Evolutionary conservation across 2,329 filamentous ascomycete species (phyloP).

Genomic region (Colletotrichum siamense): DNA sequence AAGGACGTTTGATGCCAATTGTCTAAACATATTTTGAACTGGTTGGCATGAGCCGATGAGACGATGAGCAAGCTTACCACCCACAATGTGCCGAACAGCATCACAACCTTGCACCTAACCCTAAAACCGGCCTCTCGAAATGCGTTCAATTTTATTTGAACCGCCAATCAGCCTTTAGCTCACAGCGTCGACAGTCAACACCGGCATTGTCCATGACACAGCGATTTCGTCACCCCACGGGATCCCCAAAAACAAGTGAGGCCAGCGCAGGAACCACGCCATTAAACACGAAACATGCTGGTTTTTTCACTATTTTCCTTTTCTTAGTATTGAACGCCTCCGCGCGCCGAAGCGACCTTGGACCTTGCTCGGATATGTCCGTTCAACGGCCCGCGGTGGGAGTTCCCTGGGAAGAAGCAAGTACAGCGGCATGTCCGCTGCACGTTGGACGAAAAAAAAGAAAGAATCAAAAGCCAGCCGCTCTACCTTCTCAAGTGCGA

Average conservation of each 20-base stretch:
- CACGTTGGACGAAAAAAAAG: neutral
- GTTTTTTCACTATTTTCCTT: neutral
- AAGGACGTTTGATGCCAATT: neutral
- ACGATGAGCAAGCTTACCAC: neutral
- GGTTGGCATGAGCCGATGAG: neutral
- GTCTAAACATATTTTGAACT: neutral
- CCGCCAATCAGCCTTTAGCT: neutral
- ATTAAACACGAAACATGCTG: neutral
- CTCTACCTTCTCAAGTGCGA: neutral
- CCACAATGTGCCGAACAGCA: neutral
- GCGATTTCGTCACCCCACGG: neutral
- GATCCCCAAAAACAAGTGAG: neutral
- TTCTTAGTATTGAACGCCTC: neutral
- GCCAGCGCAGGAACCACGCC: neutral
- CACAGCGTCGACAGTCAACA: too few relatives aligned
- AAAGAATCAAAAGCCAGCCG: neutral
- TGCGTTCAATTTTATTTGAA: neutral
- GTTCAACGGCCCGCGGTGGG: slow-evolving; percentile 4
- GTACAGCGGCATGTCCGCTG: neutral
- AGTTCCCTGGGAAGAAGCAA: neutral
- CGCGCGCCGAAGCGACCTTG: neutral
- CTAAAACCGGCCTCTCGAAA: neutral
- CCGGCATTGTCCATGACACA: neutral
- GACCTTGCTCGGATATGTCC: neutral
- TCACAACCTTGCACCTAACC: neutral